Evolutionary conservation across 1,284 basidiomycete genomes (phyloP).

Genomic region (Sporisorium iseilematis-ciliati): DNA sequence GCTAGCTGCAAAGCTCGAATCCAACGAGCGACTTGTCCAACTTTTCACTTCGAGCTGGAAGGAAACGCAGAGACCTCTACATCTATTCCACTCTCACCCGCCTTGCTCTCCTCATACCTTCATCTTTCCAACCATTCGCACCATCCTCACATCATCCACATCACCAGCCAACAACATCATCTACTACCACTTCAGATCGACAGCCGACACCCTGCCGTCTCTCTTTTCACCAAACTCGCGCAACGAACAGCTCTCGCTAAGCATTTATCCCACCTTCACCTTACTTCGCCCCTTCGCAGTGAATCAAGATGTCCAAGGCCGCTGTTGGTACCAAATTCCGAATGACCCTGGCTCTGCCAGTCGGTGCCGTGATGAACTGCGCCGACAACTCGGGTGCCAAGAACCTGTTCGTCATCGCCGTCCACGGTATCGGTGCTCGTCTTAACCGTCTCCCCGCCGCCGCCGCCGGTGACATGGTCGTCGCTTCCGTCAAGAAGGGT

Average conservation of each 20-base stretch:
- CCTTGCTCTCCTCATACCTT: background rate
- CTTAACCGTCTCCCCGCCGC: conserved; percentile 98
- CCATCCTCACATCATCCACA: no score
- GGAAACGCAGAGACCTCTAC: background rate
- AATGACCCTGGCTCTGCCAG: conserved; percentile 81
- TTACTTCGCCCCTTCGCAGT: conserved; percentile 18
- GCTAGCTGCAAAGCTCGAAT: background rate
- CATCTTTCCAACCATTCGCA: background rate
- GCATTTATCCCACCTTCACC: background rate
- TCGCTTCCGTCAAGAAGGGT: conserved; percentile 99
- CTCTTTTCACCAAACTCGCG: background rate
- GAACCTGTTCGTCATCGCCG: conserved; percentile 90
- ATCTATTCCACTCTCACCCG: no score
- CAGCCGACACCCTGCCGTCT: conserved; percentile 14
- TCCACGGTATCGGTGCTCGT: conserved; percentile 92
- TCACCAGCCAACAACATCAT: background rate
- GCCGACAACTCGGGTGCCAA: conserved; percentile 99
- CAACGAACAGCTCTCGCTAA: conserved; percentile 19
- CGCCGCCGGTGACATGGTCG: conserved; percentile 98
- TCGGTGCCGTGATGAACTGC: conserved; percentile 98
- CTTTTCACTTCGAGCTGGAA: background rate
- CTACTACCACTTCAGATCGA: conserved; percentile 10
- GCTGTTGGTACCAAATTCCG: conserved; percentile 93
- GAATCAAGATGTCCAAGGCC: conserved; percentile 67
- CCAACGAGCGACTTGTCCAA: background rate